phyloP scores from a whole-genome alignment of 345 rosid genomes.

The Camelina hispida region DNA sequence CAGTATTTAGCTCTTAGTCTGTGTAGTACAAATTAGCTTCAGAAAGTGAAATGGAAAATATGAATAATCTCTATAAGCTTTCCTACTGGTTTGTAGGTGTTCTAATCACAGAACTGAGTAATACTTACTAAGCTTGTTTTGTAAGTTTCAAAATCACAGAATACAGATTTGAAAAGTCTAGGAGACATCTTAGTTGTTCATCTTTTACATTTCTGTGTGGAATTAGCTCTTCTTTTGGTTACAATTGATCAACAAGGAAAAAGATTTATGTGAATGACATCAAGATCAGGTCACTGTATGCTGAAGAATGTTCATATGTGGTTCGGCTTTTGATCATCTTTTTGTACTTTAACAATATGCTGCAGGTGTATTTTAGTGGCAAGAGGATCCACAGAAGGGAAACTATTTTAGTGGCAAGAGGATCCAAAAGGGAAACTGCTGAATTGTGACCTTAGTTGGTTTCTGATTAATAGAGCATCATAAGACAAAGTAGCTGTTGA shows the following conservation, averaged over 20 bases:
- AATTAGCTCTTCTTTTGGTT: background rate
- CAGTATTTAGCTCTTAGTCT: background rate
- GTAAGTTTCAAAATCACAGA: background rate
- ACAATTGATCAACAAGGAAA: background rate
- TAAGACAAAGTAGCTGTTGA: slow-evolving; percentile 12
- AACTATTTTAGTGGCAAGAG: slow-evolving; percentile 23
- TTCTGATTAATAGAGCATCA: background rate
- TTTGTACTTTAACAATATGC: slow-evolving; percentile 6
- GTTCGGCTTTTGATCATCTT: slow-evolving; percentile 4
- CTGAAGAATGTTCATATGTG: background rate
- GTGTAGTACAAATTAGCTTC: background rate
- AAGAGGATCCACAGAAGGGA: slow-evolving; percentile 16
- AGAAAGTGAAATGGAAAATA: background rate
- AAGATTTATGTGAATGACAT: background rate
- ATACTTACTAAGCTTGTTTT: background rate
- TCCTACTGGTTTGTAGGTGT: background rate
- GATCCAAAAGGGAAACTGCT: slow-evolving; percentile 19
- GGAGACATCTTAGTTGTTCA: background rate
- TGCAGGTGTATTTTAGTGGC: slow-evolving; percentile 29
- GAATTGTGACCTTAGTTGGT: background rate
- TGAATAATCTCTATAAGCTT: background rate
- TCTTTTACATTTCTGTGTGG: background rate
- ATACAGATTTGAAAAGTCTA: background rate
- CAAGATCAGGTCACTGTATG: background rate
- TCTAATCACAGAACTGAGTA: background rate